Evolutionary conservation across 2,329 filamentous ascomycete species (phyloP).

Genomic region (Cladophialophora yegresii): DNA sequence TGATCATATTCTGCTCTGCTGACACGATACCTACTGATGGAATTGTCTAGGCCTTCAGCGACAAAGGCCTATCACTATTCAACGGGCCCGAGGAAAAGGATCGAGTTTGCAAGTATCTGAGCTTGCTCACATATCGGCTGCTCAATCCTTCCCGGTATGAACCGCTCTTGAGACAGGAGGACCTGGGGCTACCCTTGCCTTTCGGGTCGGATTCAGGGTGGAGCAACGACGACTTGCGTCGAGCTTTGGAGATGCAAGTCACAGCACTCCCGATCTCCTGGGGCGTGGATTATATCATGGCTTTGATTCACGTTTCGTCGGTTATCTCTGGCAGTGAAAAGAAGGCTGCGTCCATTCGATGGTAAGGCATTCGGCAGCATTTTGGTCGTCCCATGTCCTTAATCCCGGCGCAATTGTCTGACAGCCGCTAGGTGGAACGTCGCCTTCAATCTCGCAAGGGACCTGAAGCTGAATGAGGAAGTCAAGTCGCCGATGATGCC

Average conservation of each 20-base stretch:
- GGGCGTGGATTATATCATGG: constrained; percentile 34
- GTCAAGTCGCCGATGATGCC: constrained; percentile 24
- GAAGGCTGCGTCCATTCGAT: constrained; percentile 34
- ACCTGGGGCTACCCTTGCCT: constrained; percentile 31
- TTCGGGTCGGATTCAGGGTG: constrained; percentile 24
- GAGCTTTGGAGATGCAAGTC: constrained; percentile 25
- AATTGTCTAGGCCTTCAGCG: constrained; percentile 43
- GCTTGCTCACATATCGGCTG: constrained; percentile 43
- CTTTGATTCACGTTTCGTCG: constrained; percentile 33
- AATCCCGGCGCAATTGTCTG: neutral
- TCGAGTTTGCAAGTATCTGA: constrained; percentile 36
- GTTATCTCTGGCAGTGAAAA: constrained; percentile 34
- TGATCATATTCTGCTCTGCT: neutral
- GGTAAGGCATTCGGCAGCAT: constrained; percentile 11
- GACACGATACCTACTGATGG: neutral
- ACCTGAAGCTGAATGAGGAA: constrained; percentile 33
- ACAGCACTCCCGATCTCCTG: constrained; percentile 27
- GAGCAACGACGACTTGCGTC: constrained; percentile 29
- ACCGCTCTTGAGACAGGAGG: constrained; percentile 37
- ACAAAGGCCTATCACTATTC: constrained; percentile 48
- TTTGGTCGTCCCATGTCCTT: neutral
- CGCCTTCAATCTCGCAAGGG: constrained; percentile 32
- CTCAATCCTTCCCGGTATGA: constrained; percentile 34
- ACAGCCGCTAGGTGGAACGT: constrained; percentile 27
- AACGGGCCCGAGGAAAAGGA: constrained; percentile 48